These are phyloP conservation scores for Zasmidium cellare DNA, from an alignment of 2,329 filamentous ascomycete species.

Conservation along the genomic window DNA sequence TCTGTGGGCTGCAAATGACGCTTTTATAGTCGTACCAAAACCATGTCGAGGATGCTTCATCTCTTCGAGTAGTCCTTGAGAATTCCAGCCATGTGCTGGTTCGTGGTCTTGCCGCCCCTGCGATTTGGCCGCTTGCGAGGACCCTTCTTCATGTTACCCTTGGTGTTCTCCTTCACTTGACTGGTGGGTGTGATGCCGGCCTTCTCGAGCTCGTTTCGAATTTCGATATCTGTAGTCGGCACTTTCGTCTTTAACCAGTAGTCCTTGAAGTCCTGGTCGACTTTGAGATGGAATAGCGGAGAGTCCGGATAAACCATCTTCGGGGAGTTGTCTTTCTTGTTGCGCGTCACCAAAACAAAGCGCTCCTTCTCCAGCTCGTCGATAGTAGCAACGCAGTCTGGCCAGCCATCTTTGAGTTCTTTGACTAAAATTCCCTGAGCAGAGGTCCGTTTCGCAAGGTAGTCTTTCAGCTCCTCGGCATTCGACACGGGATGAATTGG, in stretches of 20 bases:
- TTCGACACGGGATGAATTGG: slow-evolving; percentile 82
- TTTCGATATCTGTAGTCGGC: slow-evolving; percentile 68
- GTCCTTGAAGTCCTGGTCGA: slow-evolving; percentile 79
- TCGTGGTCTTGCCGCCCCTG: slow-evolving; percentile 77
- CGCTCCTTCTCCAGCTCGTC: slow-evolving; percentile 74
- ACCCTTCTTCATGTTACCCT: slow-evolving; percentile 49
- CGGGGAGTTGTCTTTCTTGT: slow-evolving; percentile 87
- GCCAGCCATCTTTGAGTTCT: slow-evolving; percentile 95
- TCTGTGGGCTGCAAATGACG: no score
- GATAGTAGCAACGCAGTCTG: slow-evolving; percentile 76
- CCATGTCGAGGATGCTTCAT: background rate
- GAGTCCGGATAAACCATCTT: slow-evolving; percentile 89
- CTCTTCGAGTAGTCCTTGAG: slow-evolving; percentile 65
- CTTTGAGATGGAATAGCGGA: slow-evolving; percentile 50
- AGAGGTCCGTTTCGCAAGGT: slow-evolving; percentile 78
- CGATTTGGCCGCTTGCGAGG: slow-evolving; percentile 76
- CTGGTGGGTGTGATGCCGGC: slow-evolving; percentile 83
- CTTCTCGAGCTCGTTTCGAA: slow-evolving; percentile 73
- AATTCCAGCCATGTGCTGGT: slow-evolving; percentile 81
- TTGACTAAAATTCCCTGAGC: slow-evolving; percentile 80
- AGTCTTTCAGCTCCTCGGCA: slow-evolving; percentile 73
- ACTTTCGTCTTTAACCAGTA: slow-evolving; percentile 83
- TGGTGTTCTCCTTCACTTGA: slow-evolving; percentile 67
- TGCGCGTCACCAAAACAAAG: slow-evolving; percentile 79
- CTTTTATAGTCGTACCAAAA: no score